Evolutionary conservation across 2,329 filamentous ascomycete genomes (phyloP), one percentile per base, ranked within the genome.

Genomic region (Calycina herbarum): DNA sequence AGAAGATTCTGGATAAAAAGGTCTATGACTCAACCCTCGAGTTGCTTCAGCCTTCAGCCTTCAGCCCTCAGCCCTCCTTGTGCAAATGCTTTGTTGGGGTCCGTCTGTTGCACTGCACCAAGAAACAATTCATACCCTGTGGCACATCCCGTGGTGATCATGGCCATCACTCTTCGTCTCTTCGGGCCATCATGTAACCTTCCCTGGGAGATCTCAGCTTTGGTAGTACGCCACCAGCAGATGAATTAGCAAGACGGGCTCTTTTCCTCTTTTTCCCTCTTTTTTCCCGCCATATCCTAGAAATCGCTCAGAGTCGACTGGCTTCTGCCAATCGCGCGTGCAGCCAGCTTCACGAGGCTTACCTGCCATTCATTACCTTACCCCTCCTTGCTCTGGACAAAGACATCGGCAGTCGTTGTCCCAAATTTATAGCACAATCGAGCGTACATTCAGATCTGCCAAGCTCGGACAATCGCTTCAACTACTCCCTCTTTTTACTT

Each of bases 61-160:
- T 51, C 20, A 24, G 10, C 10, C n/a, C n/a, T 51, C 13, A 45
- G 45, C 45, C 45, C 45, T 54, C 24, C 48, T 54, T 54, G 48
- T 54, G 48, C 20, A 54, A 24, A 24, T 51, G 17, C 20, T 54
- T 54, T 27, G n/a, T 24, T 24, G 48, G 48, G 48, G 38, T 5
- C 13, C 38, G 38, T 54, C 48, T 11, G 48, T 54, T 54, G 27
- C 48, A 54, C 48, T 54, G 48, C 48, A 54, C n/a, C 48, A 54
- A 27, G 8, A 54, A 54, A 27, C 48, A 54, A 54, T 54, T 20
- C 48, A 54, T 40, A 27, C 48, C 24, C 48, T 54, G 48, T 54
- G 48, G 48, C 48, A 24, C 24, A 24, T 54, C 20, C 48, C 48
- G 48, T 13, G 48, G 48, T 54, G 48, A 54, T 54, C 48, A 54